A percentile compares a stretch with the other conserved stretches of the same genome.
Conservation (phyloP, 2,329 filamentous ascomycete species). For the Fusarium poae region DNA sequence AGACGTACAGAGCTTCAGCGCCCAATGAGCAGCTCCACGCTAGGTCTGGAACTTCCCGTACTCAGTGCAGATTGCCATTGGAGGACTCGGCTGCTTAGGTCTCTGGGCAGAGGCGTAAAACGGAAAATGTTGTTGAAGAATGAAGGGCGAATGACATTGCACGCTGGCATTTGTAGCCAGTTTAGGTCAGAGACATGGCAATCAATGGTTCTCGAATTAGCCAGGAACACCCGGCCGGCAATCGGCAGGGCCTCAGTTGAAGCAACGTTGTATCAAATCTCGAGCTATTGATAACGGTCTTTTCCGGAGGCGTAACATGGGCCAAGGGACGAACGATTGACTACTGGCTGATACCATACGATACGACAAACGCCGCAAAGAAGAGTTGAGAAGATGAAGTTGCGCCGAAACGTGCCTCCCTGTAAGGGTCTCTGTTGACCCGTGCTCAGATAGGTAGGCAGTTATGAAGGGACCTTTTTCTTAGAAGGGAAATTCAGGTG, state of each 20-base stretch:
- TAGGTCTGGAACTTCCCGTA: constrained; percentile 3
- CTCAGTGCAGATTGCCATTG: constrained; percentile 15
- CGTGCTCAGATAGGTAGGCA: not conserved
- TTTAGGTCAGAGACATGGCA: not conserved
- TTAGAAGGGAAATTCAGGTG: constrained; percentile 31
- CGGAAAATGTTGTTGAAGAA: constrained; percentile 7
- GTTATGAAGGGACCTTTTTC: not conserved
- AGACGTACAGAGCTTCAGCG: not conserved
- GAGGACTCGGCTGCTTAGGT: constrained; percentile 1
- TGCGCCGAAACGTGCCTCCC: not conserved
- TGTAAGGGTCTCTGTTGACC: constrained; percentile 11
- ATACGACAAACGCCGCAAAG: not conserved
- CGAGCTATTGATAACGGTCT: constrained; percentile 30
- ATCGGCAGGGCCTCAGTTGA: not conserved
- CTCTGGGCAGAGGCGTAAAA: constrained; percentile 12
- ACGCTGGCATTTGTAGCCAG: not conserved
- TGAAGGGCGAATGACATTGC: not conserved
- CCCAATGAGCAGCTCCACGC: constrained; percentile 8
- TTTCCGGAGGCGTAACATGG: constrained; percentile 27
- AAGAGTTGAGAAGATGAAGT: not conserved
- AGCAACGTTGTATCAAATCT: constrained; percentile 30
- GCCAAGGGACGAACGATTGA: not conserved
- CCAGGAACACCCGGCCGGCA: constrained; percentile 24
- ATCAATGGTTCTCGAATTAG: constrained; percentile 15
- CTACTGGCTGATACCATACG: not conserved